A percentile compares a stretch with the other conserved stretches of the same genome.
Conservation (phyloP, 1,284 basidiomycete species). For the Pascua guehoae region DNA sequence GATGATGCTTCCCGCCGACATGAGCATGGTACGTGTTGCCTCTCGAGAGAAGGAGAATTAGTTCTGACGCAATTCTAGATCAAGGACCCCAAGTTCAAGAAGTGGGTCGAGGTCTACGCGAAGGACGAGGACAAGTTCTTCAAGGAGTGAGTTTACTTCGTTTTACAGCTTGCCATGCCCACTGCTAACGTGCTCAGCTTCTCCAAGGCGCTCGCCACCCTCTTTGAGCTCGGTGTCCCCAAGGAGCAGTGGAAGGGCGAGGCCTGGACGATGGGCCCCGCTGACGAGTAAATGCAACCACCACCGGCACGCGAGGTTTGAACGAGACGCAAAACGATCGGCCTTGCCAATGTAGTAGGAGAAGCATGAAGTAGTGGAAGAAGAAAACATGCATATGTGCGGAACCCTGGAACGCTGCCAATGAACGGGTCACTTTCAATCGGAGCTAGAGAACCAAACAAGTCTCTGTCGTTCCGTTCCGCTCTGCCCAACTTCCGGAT, state of each 20-base stretch:
- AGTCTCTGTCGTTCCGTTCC: too few species aligned
- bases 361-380: too few species aligned
- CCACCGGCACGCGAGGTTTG: too few species aligned
- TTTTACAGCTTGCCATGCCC: slow-evolving; percentile 40
- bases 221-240: slow-evolving; percentile 88
- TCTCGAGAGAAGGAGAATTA: slow-evolving; percentile 61
- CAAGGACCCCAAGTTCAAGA: slow-evolving; percentile 85
- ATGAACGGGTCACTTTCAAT: too few species aligned
- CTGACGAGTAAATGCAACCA: background rate
- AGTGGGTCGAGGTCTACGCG: slow-evolving; percentile 72
- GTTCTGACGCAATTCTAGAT: slow-evolving; percentile 17
- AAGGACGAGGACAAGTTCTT: slow-evolving; percentile 79
- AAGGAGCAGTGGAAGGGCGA: slow-evolving; percentile 61
- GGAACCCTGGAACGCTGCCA: too few species aligned
- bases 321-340: too few species aligned
- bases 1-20: slow-evolving; percentile 94
- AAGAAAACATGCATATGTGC: too few species aligned
- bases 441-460: too few species aligned
- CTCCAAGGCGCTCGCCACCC: slow-evolving; percentile 65
- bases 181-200: slow-evolving; percentile 54
- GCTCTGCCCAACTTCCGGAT: too few species aligned
- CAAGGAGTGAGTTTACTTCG: slow-evolving; percentile 52
- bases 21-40: slow-evolving; percentile 53
- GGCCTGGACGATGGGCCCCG: slow-evolving; percentile 5
- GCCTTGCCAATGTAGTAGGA: too few species aligned